Percentiles rank a stretch among this genome's conserved stretches.
These are phyloP conservation scores for Fusarium tanahbumbuense DNA, from an alignment of 2,329 filamentous ascomycete genomes.

Conservation along the genomic window DNA sequence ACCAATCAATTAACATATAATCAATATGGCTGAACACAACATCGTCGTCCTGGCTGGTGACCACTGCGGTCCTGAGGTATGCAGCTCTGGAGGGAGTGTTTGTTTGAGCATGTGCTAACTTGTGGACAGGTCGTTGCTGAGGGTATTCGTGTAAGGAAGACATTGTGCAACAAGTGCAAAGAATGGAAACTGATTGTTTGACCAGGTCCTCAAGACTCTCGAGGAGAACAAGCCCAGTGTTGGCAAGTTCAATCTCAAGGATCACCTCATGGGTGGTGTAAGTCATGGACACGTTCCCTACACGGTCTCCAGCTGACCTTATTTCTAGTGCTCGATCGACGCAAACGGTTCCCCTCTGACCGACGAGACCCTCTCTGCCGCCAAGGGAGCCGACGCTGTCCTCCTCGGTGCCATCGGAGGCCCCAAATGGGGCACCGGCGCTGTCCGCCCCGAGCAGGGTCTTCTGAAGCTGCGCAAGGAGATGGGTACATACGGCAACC, in stretches of 20 bases:
- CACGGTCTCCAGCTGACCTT: neutral
- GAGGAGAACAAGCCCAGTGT: conserved; percentile 77
- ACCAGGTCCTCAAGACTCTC: conserved; percentile 80
- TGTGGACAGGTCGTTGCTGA: conserved; percentile 76
- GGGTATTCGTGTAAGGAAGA: conserved; percentile 77
- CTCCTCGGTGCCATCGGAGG: conserved; percentile 94
- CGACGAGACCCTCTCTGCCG: conserved; percentile 82
- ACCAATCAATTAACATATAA: neutral
- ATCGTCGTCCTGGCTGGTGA: conserved; percentile 87
- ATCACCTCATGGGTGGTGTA: conserved; percentile 92
- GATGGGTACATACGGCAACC: conserved; percentile 93
- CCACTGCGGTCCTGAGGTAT: conserved; percentile 86
- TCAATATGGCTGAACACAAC: conserved; percentile 74
- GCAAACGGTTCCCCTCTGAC: conserved; percentile 82
- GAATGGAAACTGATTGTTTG: neutral
- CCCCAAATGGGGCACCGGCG: conserved; percentile 93
- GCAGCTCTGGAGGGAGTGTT: conserved; percentile 42
- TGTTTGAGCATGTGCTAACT: conserved; percentile 33
- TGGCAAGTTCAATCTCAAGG: conserved; percentile 86
- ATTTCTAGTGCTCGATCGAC: conserved; percentile 83
- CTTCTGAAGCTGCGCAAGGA: conserved; percentile 92
- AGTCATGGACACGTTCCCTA: conserved; percentile 51
- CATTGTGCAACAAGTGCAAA: neutral
- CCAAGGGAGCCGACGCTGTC: conserved; percentile 87
- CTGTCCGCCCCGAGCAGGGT: conserved; percentile 91